These are phyloP conservation scores for Pseudopyricularia javanii DNA, from an alignment of 2,329 filamentous ascomycete species.

Conservation along the genomic window DNA sequence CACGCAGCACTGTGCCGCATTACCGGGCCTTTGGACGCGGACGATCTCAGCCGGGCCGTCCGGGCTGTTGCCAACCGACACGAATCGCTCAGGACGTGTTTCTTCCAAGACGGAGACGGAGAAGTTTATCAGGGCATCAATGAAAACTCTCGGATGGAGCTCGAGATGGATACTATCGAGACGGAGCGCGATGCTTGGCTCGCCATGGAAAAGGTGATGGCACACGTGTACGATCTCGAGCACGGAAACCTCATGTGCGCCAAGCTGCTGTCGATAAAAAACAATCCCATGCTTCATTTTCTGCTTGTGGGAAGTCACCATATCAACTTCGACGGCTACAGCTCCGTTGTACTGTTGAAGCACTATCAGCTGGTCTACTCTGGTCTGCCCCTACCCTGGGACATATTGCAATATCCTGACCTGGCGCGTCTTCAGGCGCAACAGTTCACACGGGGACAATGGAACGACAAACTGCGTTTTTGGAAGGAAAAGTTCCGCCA, in stretches of 20 bases:
- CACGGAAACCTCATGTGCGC: conserved; percentile 20
- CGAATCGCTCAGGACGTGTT: conserved; percentile 20
- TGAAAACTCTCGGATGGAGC: conserved; percentile 5
- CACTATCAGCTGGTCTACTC: conserved; percentile 31
- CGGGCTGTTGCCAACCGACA: conserved; percentile 15
- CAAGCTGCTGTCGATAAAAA: conserved; percentile 17
- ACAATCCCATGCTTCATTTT: conserved; percentile 18
- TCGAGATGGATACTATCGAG: conserved; percentile 4
- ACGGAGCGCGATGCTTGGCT: conserved; percentile 12
- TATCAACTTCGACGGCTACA: conserved; percentile 36
- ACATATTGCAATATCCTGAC: conserved; percentile 19
- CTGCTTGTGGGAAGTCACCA: conserved; percentile 33
- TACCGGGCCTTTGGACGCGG: conserved; percentile 16
- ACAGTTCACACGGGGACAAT: background rate
- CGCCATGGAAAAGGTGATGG: conserved; percentile 17
- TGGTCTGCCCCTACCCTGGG: conserved; percentile 8
- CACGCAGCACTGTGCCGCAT: conserved; percentile 18
- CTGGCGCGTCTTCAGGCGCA: conserved; percentile 18
- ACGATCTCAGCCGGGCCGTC: conserved; percentile 20
- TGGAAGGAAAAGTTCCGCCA: conserved; percentile 17
- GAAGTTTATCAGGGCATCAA: conserved; percentile 6
- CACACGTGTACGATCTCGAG: conserved; percentile 23
- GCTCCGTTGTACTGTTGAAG: conserved; percentile 25
- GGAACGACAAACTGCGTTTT: conserved; percentile 17
- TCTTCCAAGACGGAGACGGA: conserved; percentile 10